phyloP scores from a whole-genome alignment of 2,329 filamentous ascomycete genomes.

The Aspergillus texensis region DNA sequence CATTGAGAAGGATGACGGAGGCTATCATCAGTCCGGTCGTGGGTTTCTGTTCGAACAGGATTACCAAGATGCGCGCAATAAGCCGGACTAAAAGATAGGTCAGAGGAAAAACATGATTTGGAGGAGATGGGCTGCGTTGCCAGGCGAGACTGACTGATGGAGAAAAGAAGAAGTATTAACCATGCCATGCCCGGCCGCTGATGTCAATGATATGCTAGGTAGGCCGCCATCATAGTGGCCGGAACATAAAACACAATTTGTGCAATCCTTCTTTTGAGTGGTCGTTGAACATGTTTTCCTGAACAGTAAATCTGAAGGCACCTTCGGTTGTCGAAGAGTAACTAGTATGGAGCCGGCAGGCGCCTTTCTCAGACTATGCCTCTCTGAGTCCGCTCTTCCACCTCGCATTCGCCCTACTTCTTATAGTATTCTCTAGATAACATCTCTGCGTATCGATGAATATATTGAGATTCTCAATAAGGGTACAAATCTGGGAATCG shows the following conservation, averaged over 20 bases:
- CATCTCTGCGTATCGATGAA: no score
- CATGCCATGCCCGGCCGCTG: not conserved
- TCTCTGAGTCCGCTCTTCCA: no score
- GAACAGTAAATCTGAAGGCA: not conserved
- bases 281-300: not conserved
- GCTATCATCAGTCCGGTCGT: conserved; percentile 17
- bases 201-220: not conserved
- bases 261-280: not conserved
- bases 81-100: not conserved
- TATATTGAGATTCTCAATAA: no score
- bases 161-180: not conserved
- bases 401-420: no score
- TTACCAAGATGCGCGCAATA: not conserved
- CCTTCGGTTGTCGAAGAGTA: no score
- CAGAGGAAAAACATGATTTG: not conserved
- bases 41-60: not conserved
- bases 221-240: not conserved
- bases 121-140: no score
- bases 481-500: no score
- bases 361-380: no score
- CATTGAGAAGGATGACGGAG: no score
- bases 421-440: no score
- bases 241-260: not conserved
- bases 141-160: not conserved
- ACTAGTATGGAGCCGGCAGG: no score